Conservation (phyloP, 768 basidiomycete genomes). For the Suillus americanus region DNA sequence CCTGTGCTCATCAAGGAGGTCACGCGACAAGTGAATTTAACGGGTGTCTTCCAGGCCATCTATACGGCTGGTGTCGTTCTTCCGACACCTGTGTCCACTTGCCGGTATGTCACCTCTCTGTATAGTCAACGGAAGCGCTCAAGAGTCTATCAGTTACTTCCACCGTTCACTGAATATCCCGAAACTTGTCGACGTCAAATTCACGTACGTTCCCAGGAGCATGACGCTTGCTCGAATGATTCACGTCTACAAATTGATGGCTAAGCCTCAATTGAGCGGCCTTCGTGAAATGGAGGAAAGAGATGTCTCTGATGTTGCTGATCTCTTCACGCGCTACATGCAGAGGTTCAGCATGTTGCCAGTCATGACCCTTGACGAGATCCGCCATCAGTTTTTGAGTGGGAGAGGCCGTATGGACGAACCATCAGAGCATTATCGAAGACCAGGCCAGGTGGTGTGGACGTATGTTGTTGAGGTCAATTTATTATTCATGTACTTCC, state of each 20-base stretch:
- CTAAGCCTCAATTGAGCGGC: constrained; percentile 51
- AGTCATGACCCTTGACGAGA: constrained; percentile 71
- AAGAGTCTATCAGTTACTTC: constrained; percentile 60
- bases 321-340: constrained; percentile 78
- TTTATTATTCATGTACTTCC: not conserved
- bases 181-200: constrained; percentile 88
- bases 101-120: constrained; percentile 48
- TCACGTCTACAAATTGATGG: constrained; percentile 66
- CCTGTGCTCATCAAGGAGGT: constrained; percentile 98
- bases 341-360: constrained; percentile 83
- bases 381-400: constrained; percentile 84
- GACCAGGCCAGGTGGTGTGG: constrained; percentile 90
- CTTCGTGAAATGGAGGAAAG: constrained; percentile 85
- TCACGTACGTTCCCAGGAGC: constrained; percentile 82
- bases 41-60: constrained; percentile 93
- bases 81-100: constrained; percentile 89
- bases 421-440: constrained; percentile 35
- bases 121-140: constrained; percentile 4
- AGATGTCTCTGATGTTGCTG: constrained; percentile 70
- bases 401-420: constrained; percentile 63
- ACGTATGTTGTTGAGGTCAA: constrained; percentile 91
- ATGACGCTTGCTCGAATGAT: constrained; percentile 93
- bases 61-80: constrained; percentile 94
- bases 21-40: constrained; percentile 86
- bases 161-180: constrained; percentile 90